Evolutionary conservation across 2,329 filamentous ascomycete genomes (phyloP).

Genomic region (Ophiostoma novo-ulmi): DNA sequence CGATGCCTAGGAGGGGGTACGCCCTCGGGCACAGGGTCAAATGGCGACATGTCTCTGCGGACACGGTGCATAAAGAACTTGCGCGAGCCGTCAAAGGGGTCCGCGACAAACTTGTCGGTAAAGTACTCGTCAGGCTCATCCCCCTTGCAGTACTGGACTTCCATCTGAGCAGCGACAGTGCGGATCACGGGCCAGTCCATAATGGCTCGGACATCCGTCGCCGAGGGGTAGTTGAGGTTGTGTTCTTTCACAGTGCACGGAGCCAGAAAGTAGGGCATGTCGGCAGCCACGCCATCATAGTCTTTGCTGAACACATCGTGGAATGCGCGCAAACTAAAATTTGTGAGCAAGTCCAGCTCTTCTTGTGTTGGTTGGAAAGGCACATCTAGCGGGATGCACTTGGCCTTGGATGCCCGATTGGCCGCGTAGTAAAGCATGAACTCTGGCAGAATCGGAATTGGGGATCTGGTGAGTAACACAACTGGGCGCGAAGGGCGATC

Average conservation of each 20-base stretch:
- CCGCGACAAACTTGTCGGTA: conserved; percentile 49
- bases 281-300: conserved; percentile 58
- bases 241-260: conserved; percentile 43
- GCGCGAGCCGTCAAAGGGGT: conserved; percentile 58
- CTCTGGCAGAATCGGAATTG: conserved; percentile 57
- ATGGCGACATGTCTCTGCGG: conserved; percentile 54
- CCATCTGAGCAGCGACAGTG: conserved; percentile 15
- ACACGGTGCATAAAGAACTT: conserved; percentile 54
- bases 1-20: conserved; percentile 47
- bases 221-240: conserved; percentile 26
- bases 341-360: conserved; percentile 51
- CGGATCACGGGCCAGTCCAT: conserved; percentile 56
- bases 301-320: conserved; percentile 83
- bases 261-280: conserved; percentile 78
- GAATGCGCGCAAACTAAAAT: conserved; percentile 72
- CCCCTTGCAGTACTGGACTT: conserved; percentile 39
- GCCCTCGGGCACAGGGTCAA: conserved; percentile 58
- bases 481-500: conserved; percentile 58
- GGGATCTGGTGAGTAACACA: conserved; percentile 63
- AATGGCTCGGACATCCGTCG: conserved; percentile 31
- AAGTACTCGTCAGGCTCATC: conserved; percentile 43
- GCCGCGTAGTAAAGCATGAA: conserved; percentile 70
- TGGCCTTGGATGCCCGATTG: conserved; percentile 54
- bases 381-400: conserved; percentile 42
- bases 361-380: conserved; percentile 42